Evolutionary conservation across 225 moss, liverwort and hornwort genomes (phyloP).

Genomic region (Polytrichum formosum): DNA sequence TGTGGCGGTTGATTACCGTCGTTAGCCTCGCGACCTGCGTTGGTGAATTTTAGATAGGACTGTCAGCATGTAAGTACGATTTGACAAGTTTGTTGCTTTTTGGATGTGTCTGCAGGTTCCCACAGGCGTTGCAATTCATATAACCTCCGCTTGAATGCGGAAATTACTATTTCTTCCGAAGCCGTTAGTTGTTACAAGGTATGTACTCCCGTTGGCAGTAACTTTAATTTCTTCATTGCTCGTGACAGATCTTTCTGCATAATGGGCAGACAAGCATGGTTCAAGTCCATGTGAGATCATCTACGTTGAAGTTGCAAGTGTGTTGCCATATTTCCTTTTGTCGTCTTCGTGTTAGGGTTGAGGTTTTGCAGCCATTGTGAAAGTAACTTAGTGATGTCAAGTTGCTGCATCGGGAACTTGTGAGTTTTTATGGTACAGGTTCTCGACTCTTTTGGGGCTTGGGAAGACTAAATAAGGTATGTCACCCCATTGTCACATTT

Average conservation of each 20-base stretch:
- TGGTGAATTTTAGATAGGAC: neutral
- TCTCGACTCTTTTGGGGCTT: too few relatives aligned
- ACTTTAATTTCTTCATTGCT: neutral
- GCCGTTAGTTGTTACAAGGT: neutral
- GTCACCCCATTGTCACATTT: too few relatives aligned
- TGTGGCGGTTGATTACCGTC: neutral
- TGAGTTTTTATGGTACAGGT: too few relatives aligned
- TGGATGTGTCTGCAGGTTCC: neutral
- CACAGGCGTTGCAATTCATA: neutral
- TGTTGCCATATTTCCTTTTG: too few relatives aligned
- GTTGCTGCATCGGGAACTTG: too few relatives aligned
- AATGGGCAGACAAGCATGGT: constrained; percentile 16
- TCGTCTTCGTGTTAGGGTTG: too few relatives aligned
- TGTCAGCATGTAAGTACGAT: neutral
- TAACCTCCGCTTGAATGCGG: neutral
- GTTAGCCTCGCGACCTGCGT: constrained; percentile 6
- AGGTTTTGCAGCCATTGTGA: too few relatives aligned
- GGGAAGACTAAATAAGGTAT: too few relatives aligned
- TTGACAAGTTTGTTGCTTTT: neutral
- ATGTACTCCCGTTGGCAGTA: neutral
- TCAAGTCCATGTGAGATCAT: constrained; percentile 19
- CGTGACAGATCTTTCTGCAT: constrained; percentile 10
- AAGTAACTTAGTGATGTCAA: too few relatives aligned
- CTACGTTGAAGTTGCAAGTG: neutral
- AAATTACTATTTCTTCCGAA: neutral